A percentile compares a stretch with the other conserved stretches of the same genome.
These are phyloP conservation scores for Globisporangium paddicum DNA, from an alignment of 352 stramenopile genomes.

Conservation along the genomic window DNA sequence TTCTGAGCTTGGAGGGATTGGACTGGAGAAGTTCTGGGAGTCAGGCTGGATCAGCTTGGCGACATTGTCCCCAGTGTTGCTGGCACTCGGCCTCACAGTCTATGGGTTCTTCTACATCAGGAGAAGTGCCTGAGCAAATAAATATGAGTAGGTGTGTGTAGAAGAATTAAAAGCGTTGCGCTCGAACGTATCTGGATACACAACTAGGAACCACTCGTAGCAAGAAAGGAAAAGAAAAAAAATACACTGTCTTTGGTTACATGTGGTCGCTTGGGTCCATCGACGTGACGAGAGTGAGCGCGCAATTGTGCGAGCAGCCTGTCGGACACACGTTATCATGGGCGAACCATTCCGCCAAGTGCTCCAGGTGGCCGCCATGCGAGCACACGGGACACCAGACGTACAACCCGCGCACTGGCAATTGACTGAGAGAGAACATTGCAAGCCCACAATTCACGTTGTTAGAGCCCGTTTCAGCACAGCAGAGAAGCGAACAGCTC, in stretches of 20 bases:
- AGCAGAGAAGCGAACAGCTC: background rate
- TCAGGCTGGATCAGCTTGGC: background rate
- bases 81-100: background rate
- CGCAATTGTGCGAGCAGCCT: conserved; percentile 68
- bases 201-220: background rate
- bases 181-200: too few species aligned
- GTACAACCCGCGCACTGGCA: conserved; percentile 84
- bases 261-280: conserved; percentile 11
- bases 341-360: conserved; percentile 79
- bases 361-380: conserved; percentile 84
- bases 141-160: background rate
- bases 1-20: conserved; percentile 6
- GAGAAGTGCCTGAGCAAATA: background rate
- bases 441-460: background rate
- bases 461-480: background rate
- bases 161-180: background rate
- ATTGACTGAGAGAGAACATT: conserved; percentile 35
- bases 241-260: background rate
- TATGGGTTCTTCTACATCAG: background rate
- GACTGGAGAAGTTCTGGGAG: conserved; percentile 2
- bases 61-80: background rate
- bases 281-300: conserved; percentile 32
- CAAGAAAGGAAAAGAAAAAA: background rate
- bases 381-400: conserved; percentile 91
- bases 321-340: conserved; percentile 67